phyloP scores from a whole-genome alignment of 2,329 filamentous ascomycete species.

The Colletotrichum tabaci region DNA sequence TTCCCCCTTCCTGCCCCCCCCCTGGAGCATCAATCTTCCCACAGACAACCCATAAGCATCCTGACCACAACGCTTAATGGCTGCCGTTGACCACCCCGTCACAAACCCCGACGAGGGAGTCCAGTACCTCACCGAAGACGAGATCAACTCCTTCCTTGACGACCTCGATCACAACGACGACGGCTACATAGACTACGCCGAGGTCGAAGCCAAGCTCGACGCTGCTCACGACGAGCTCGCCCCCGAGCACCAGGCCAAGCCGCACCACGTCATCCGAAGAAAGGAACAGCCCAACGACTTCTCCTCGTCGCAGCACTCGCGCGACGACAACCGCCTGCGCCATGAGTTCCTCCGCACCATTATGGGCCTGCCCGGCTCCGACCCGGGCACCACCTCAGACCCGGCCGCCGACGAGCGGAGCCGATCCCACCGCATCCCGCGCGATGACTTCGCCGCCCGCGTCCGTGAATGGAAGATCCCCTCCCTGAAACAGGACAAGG shows the following conservation, averaged over 20 bases:
- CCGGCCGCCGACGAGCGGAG: constrained; percentile 61
- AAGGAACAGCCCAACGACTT: constrained; percentile 46
- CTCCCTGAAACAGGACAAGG: constrained; percentile 62
- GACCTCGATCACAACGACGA: constrained; percentile 67
- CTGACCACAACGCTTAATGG: constrained; percentile 32
- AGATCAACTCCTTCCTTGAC: constrained; percentile 67
- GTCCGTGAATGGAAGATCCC: constrained; percentile 64
- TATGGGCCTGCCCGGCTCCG: constrained; percentile 58
- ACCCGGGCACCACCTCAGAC: constrained; percentile 56
- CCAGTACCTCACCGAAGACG: constrained; percentile 59
- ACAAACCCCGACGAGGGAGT: constrained; percentile 46
- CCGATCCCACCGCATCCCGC: constrained; percentile 58
- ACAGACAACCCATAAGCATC: constrained; percentile 15
- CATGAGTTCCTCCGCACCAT: constrained; percentile 67
- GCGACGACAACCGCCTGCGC: constrained; percentile 54
- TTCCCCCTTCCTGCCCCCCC: neutral
- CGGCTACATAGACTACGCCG: constrained; percentile 66
- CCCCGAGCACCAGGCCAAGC: constrained; percentile 55
- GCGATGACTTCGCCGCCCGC: constrained; percentile 60
- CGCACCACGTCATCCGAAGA: constrained; percentile 60
- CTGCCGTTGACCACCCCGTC: constrained; percentile 45
- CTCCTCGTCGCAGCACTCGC: constrained; percentile 39
- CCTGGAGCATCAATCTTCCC: neutral
- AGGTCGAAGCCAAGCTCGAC: constrained; percentile 68
- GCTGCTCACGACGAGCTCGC: constrained; percentile 66